Base-by-base conservation (phyloP, 257 asterid genomes). In the Nicotiana tabacum region DNA sequence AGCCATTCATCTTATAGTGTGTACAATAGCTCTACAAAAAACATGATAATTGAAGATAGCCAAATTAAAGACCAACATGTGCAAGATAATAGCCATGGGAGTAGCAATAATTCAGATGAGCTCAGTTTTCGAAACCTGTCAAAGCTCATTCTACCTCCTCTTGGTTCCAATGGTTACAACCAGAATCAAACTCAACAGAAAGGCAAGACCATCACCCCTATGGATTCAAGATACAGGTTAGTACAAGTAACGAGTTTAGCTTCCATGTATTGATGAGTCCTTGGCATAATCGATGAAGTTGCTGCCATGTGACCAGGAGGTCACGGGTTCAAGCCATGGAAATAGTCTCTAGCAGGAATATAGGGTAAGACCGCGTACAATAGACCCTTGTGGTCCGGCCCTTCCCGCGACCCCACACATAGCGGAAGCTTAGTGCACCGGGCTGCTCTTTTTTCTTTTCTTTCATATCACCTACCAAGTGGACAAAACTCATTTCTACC, bases 141-240 rank as follows among this genome's bases (percentile, higher is more conserved):
- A 0, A 95, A 95, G 83, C 85, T 92, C 29, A 91, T 94, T 3
- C 88, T 95, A 77, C 98, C 99, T 56, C 99, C 98, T 6, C 87
- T 95, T 67, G 99, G 98, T 33, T 88, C 87, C 83, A 84, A 94
- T 15, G 90, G 80, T 53, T 56, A 29, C 39, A 81, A 17, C 78
- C 87, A 61, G 9, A 68, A 62, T 30, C 69, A 66, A 43, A 58
- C 74, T 18, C 77, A 37, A 29, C 60, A 78, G 83, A 85, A 83
- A 16, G 81, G 89, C 15, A 86, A 80, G 74, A 85, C 90, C 83
- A 89, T 95, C 84, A 88, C 89, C 51, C 98, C 98, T 57, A 91
- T 92, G 98, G 91, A 89, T 70, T 86, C 98, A 3, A 88, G 85
- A 86, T 94, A 94, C 92, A 83, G 98, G 99, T 95, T 0, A 82